Base-by-base conservation (phyloP, 2,329 filamentous ascomycete genomes). In the Pseudogymnoascus sp. region DNA sequence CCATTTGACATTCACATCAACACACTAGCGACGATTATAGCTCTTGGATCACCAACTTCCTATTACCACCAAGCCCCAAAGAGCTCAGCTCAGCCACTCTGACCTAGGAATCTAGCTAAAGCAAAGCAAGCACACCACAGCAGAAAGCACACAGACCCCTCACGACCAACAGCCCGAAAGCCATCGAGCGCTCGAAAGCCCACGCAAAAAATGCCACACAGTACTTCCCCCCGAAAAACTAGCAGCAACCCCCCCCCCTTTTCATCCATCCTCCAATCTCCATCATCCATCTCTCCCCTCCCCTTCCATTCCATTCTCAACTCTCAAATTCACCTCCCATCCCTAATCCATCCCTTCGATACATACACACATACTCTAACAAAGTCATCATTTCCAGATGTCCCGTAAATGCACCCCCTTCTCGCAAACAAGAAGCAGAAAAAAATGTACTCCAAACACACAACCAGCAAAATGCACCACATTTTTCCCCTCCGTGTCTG, bases 351-450 rank as follows among this genome's bases (percentile, higher is more conserved):
- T 49, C 30, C n/a, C 45, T 52, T 52, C 45, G 25, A 30, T 52
- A 52, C 25, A 52, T 52, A 30, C 45, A 30, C 45, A 52, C 45
- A 52, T 52, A 52, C 45, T 52, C 25, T 52, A 52, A 52, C 45
- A 52, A 52, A 52, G 45, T 52, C 45, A 52, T 52, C 45, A 52
- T 52, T 52, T 52, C 45, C 45, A 52, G 45, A 52, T 52, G 45
- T 52, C 45, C 45, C 45, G 45, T 52, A 52, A 52, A 52, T 52
- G 45, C 25, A 30, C 25, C 45, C 45, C 25, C 3, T 16, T 52
- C 45, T 52, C 45, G 45, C 45, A 52, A 52, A 28, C 45, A 52
- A 52, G 45, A 52, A 52, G 25, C 45, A 52, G 25, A 30, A 52
- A 49, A 52, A 30, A 30, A 23, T 19, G 19, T 52, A 52, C 45